Base-by-base conservation (phyloP, 1,284 basidiomycete genomes). In the Microbotryomycetes sp. region DNA sequence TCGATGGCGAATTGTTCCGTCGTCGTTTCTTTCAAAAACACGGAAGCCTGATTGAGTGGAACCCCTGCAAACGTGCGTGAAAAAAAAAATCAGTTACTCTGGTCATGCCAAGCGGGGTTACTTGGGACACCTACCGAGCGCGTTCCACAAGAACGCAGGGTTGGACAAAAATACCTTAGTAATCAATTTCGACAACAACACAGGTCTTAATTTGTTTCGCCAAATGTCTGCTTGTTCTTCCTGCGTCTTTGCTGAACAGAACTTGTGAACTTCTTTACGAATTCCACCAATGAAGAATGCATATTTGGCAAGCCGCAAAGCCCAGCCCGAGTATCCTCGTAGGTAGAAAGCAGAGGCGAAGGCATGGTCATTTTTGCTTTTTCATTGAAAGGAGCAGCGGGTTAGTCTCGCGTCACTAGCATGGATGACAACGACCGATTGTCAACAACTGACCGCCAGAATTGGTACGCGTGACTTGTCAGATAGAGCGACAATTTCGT, bases 91-190 rank as follows among this genome's bases (percentile, higher is more conserved):
- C 29, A n/a, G 28, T 23, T 28, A 36, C 26, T 22, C 48, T 32
- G 16, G 28, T n/a, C n/a, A n/a, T n/a, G n/a, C n/a, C n/a, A n/a
- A n/a, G n/a, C n/a, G n/a, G n/a, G n/a, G n/a, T n/a, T n/a, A n/a
- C n/a, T n/a, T 25, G 51, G 25, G 4, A 46, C 57, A 45, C 14
- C 19, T 87, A 32, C 88, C 87, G 16, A 90, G 78, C 0, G 87
- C 87, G 70, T 88, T 88, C 88, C 88, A 91, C 64, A 86, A 84
- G 75, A 91, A 89, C 2, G 70, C 69, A 5, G 73, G 74, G 67
- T 76, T 77, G 32, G 74, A 71, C 52, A 88, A 76, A 66, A 88
- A 78, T 4, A 81, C 54, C 5, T 72, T 78, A 65, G 85, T 81
- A 64, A 89, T 82, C 29, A 84, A 71, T 29, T 81, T 81, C 73